Conservation (phyloP, 441 rosid species). For the Theobroma grandiflorum region DNA sequence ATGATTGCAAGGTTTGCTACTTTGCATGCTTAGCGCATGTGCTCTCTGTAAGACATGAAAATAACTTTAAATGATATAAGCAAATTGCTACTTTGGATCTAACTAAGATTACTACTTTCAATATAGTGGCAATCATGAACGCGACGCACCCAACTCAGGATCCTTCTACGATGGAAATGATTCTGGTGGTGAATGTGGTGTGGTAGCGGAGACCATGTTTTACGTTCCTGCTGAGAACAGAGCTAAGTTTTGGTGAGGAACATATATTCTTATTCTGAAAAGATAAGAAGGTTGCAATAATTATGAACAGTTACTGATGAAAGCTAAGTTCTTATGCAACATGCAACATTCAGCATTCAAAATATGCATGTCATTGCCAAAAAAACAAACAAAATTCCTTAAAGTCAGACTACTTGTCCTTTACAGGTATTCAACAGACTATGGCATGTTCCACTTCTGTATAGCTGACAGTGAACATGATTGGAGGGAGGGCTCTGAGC, state of each 20-base stretch:
- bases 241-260: conserved; percentile 83
- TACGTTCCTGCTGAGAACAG: conserved; percentile 87
- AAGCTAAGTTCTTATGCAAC: background rate
- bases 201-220: conserved; percentile 86
- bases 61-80: background rate
- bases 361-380: background rate
- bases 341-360: background rate
- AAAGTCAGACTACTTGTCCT: background rate
- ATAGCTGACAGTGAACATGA: conserved; percentile 91
- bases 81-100: background rate
- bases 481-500: conserved; percentile 92
- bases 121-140: conserved; percentile 87
- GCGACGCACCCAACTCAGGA: conserved; percentile 83
- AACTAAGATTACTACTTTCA: background rate
- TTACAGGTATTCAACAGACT: conserved; percentile 80
- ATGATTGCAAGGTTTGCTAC: conserved; percentile 76
- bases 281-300: background rate
- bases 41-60: background rate
- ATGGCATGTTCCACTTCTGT: conserved; percentile 91
- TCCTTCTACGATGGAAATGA: conserved; percentile 69
- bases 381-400: background rate
- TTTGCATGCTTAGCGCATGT: background rate
- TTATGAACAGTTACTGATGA: background rate
- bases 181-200: conserved; percentile 97
- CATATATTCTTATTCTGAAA: background rate